Percentiles rank a stretch among this genome's conserved stretches.
Conservation (phyloP, 2,329 filamentous ascomycete species). For the Neocatenulostroma microsporum region DNA sequence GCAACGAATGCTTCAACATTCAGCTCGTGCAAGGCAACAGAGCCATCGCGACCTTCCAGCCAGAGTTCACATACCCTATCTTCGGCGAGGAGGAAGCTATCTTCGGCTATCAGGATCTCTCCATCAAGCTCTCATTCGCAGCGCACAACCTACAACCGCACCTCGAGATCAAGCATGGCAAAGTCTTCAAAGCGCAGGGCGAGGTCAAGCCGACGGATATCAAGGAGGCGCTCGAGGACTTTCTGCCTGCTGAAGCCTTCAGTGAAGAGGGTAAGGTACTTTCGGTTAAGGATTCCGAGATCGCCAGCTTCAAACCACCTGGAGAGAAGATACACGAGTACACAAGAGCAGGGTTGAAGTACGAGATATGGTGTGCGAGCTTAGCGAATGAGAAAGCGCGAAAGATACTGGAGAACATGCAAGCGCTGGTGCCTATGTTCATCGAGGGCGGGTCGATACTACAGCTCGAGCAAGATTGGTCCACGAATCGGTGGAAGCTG, state of each 20-base stretch:
- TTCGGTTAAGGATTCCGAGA: conserved; percentile 29
- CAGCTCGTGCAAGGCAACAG: conserved; percentile 49
- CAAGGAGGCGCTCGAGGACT: conserved; percentile 54
- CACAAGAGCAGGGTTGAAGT: conserved; percentile 53
- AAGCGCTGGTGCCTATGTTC: conserved; percentile 75
- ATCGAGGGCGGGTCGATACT: conserved; percentile 88
- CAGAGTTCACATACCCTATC: conserved; percentile 81
- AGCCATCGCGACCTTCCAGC: conserved; percentile 55
- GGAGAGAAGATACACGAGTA: conserved; percentile 63
- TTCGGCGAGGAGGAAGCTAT: conserved; percentile 91
- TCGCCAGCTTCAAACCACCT: conserved; percentile 61
- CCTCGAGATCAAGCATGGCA: conserved; percentile 61
- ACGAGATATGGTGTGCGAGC: conserved; percentile 77
- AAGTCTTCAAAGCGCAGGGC: conserved; percentile 61
- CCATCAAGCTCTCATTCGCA: conserved; percentile 63
- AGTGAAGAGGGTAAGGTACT: conserved; percentile 9
- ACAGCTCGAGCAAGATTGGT: conserved; percentile 62
- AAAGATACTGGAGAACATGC: conserved; percentile 68
- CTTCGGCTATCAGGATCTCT: conserved; percentile 78
- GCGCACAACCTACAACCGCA: conserved; percentile 72
- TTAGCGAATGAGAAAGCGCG: conserved; percentile 62
- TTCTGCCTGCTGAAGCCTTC: conserved; percentile 57
- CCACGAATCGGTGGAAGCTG: conserved; percentile 77
- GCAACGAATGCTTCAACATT: conserved; percentile 57
- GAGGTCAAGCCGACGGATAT: conserved; percentile 65